These are phyloP conservation scores for Pyrus bretschneideri DNA, from an alignment of 306 rosid genomes.

Conservation along the genomic window DNA sequence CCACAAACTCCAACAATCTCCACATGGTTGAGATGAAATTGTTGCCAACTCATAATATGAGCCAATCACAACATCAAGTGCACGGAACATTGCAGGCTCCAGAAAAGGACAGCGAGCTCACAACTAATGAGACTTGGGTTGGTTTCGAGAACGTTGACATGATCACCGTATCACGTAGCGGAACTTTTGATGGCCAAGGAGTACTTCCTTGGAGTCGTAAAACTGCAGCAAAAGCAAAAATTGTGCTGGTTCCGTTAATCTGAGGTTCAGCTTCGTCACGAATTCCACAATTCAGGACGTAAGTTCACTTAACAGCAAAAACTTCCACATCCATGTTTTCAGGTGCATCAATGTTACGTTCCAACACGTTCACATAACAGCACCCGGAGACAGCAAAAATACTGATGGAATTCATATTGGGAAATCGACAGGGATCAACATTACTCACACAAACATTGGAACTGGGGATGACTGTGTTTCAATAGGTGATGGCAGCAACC, in stretches of 20 bases:
- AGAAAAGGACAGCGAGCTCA: not conserved
- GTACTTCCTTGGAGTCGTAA: not conserved
- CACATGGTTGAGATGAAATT: no score
- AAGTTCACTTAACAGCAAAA: not conserved
- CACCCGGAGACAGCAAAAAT: not conserved
- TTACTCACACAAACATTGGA: not conserved
- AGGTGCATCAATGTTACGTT: not conserved
- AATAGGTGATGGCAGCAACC: not conserved
- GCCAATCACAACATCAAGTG: no score
- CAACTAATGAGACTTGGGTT: not conserved
- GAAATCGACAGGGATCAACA: not conserved
- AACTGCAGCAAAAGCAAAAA: not conserved
- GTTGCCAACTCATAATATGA: no score
- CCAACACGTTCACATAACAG: not conserved
- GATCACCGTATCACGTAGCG: not conserved
- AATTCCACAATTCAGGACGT: not conserved
- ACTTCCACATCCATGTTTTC: not conserved
- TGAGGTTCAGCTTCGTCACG: not conserved
- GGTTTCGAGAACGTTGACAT: not conserved
- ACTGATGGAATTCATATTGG: conserved; percentile 9
- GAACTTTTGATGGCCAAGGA: conserved; percentile 11
- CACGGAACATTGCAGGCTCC: not conserved
- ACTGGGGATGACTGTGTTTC: conserved; percentile 5
- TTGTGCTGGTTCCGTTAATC: not conserved
- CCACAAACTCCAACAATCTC: no score